These are phyloP conservation scores for Leishmania aethiopica DNA, from an alignment of 208 protist species.

Conservation along the genomic window DNA sequence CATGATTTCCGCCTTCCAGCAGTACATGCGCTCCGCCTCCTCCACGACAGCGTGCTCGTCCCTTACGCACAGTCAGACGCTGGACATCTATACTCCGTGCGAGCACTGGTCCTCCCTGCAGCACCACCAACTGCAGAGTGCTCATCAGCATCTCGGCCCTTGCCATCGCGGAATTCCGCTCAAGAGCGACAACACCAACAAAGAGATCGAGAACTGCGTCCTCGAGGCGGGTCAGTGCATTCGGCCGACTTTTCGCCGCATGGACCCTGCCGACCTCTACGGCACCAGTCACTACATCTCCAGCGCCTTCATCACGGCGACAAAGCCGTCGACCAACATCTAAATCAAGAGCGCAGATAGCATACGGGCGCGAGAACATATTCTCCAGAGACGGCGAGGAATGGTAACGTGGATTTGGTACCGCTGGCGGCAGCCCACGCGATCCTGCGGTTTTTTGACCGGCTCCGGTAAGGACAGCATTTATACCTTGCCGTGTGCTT, in stretches of 20 bases:
- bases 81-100: neutral
- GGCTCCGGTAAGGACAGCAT: too few relatives aligned
- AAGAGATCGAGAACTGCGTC: constrained; percentile 16
- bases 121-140: neutral
- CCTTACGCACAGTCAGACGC: too few relatives aligned
- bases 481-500: too few relatives aligned
- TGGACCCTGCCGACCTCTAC: constrained; percentile 26
- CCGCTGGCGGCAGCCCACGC: too few relatives aligned
- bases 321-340: neutral
- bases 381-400: too few relatives aligned
- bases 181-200: neutral
- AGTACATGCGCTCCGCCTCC: constrained; percentile 17
- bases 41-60: neutral
- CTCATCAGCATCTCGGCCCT: neutral
- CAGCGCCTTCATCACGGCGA: neutral
- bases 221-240: neutral
- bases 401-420: too few relatives aligned
- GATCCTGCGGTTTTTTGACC: too few relatives aligned
- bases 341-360: too few relatives aligned
- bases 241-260: constrained; percentile 18
- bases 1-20: constrained; percentile 20
- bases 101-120: neutral
- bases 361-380: too few relatives aligned
- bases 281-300: constrained; percentile 20
- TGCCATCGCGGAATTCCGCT: constrained; percentile 18